Percentiles rank a stretch among this genome's conserved stretches.
Conservation (phyloP, 2,329 filamentous ascomycete genomes). For the Colletotrichum cuscutae region DNA sequence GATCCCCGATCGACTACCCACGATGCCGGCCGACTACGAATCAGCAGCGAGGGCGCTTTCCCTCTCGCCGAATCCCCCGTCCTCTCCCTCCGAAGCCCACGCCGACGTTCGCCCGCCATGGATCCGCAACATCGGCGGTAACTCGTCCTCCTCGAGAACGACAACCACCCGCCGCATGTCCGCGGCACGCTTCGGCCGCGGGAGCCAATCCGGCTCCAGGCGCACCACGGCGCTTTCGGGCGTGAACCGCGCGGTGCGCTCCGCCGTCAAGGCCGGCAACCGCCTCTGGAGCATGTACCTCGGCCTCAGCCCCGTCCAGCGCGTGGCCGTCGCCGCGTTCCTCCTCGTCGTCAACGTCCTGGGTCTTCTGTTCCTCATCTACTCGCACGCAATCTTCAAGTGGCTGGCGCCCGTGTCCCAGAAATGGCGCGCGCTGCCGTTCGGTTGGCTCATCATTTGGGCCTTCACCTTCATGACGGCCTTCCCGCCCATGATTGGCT, state of each 20-base stretch:
- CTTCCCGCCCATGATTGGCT: slow-evolving; percentile 90
- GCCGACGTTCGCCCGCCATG: slow-evolving; percentile 59
- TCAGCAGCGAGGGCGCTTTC: slow-evolving; percentile 61
- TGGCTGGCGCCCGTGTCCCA: slow-evolving; percentile 78
- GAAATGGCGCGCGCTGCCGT: slow-evolving; percentile 78
- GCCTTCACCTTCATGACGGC: slow-evolving; percentile 78
- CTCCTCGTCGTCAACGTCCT: slow-evolving; percentile 63
- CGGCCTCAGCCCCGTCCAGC: slow-evolving; percentile 69
- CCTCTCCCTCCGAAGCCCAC: slow-evolving; percentile 44
- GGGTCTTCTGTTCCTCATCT: slow-evolving; percentile 77
- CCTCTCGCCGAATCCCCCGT: slow-evolving; percentile 50
- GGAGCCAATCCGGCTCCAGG: neutral
- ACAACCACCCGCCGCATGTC: slow-evolving; percentile 50
- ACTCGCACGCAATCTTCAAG: slow-evolving; percentile 82
- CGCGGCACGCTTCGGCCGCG: slow-evolving; percentile 49
- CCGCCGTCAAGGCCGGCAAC: slow-evolving; percentile 55
- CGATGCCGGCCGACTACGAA: slow-evolving; percentile 63
- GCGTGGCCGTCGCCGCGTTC: slow-evolving; percentile 64
- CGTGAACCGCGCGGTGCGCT: slow-evolving; percentile 52
- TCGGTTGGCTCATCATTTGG: slow-evolving; percentile 83
- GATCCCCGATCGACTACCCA: slow-evolving; percentile 18
- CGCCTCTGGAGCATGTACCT: slow-evolving; percentile 61
- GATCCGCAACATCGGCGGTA: slow-evolving; percentile 38
- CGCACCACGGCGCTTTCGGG: slow-evolving; percentile 39
- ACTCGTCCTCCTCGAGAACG: slow-evolving; percentile 39